phyloP scores from a whole-genome alignment of 768 basidiomycete genomes.

The Suillus tomentosus region DNA sequence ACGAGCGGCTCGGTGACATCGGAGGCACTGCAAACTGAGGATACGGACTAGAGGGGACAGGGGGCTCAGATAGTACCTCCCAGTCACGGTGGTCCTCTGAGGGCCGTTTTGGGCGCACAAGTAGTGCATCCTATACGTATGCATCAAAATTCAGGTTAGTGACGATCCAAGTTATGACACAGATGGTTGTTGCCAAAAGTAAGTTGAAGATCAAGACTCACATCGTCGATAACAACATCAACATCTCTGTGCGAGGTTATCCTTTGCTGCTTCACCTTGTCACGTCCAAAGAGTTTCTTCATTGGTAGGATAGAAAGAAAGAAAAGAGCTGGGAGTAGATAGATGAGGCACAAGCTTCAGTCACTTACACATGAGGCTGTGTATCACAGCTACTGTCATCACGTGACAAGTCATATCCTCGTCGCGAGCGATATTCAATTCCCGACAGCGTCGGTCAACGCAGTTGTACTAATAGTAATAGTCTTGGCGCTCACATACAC shows the following conservation, averaged over 20 bases:
- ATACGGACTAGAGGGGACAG: constrained; percentile 21
- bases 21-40: constrained; percentile 22
- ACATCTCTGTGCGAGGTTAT: constrained; percentile 28
- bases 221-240: constrained; percentile 33
- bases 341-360: constrained; percentile 10
- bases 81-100: constrained; percentile 10
- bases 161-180: neutral
- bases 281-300: constrained; percentile 62
- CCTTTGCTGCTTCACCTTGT: constrained; percentile 45
- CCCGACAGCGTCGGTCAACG: neutral
- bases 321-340: constrained; percentile 1
- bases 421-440: constrained; percentile 5
- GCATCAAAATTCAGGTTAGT: constrained; percentile 1
- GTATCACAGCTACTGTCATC: constrained; percentile 11
- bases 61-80: constrained; percentile 7
- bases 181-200: neutral
- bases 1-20: constrained; percentile 47
- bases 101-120: neutral
- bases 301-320: constrained; percentile 31
- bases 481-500: neutral
- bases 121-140: neutral
- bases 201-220: constrained; percentile 14
- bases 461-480: too few relatives aligned
- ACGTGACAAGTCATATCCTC: constrained; percentile 11
- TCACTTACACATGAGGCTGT: constrained; percentile 15